A percentile compares a stretch with the other conserved stretches of the same genome.
Conservation (phyloP, 306 rosid species). For the Begonia loranthoides region DNA sequence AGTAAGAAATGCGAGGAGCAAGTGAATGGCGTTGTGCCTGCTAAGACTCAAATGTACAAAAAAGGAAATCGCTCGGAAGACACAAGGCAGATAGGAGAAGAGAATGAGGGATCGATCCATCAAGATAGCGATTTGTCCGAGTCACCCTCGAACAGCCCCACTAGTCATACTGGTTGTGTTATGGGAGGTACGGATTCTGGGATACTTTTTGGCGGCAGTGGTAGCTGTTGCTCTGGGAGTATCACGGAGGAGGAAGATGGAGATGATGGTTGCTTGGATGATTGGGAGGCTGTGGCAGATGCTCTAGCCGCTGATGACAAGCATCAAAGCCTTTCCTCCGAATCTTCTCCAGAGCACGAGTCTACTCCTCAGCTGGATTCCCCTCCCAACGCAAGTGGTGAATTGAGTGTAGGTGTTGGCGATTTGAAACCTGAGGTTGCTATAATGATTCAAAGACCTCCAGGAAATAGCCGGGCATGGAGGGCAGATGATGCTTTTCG, state of each 20-base stretch:
- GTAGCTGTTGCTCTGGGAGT: conserved; percentile 79
- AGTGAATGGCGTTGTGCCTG: conserved; percentile 11
- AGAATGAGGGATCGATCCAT: conserved; percentile 32
- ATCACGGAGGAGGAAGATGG: conserved; percentile 46
- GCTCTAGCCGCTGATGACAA: conserved; percentile 81
- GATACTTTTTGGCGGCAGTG: conserved; percentile 51
- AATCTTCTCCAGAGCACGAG: conserved; percentile 23
- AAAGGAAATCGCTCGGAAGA: conserved; percentile 27
- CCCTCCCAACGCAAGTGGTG: conserved; percentile 17
- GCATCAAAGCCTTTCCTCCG: conserved; percentile 22
- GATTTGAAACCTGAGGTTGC: conserved; percentile 22
- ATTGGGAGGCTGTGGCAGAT: conserved; percentile 98
- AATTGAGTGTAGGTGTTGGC: conserved; percentile 15
- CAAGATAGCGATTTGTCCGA: conserved; percentile 55
- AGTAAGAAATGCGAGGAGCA: conserved; percentile 50
- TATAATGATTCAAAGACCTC: conserved; percentile 25
- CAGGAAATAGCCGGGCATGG: conserved; percentile 57
- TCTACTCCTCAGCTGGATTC: conserved; percentile 18
- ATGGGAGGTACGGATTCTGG: conserved; percentile 57
- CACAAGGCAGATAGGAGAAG: conserved; percentile 32
- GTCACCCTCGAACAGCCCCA: conserved; percentile 45
- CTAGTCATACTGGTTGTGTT: conserved; percentile 35
- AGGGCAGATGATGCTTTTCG: conserved; percentile 85
- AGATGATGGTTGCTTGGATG: conserved; percentile 80
- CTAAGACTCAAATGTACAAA: conserved; percentile 16